Evolutionary conservation across 139 green algal genomes (phyloP), one percentile per base, ranked within the genome.

Genomic region (Ulvella scutata): DNA sequence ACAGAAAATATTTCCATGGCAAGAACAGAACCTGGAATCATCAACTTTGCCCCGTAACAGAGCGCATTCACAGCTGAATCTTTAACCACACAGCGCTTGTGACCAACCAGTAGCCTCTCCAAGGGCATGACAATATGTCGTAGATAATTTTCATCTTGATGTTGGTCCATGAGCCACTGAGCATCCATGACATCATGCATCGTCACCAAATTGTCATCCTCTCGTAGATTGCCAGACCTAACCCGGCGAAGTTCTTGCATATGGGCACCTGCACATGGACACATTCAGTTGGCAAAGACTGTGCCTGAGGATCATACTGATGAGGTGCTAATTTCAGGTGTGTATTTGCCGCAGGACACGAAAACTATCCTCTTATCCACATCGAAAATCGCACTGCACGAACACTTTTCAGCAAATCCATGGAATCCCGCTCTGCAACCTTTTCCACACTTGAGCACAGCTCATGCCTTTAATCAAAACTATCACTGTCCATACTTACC

Each of bases 121-220:
- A 99, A 85, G 2, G 93, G 93, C 93, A 98, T 97, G 72, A 98
- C 85, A 13, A 91, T 87, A 31, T 93, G 82, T 3, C 93, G 85
- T 73, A 98, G 82, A 85, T 98, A 98, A 0, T 79, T 75, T 79
- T 98, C 94, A 77, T 98, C 91, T 61, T 92, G 89, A 77, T 87
- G 86, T 79, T 96, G 98, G 86, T 98, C 94, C 75, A 90, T 90
- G 40, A 86, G 26, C 89, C 89, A 98, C 83, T 96, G 89, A 26
- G 95, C 95, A 79, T 99, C 95, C 38, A 99, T 85, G 39, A 99
- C 75, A 85, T 99, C 95, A 78, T 99, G 95, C 95, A 98, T 98
- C n/a, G 93, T 98, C 17, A 96, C 90, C 91, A 99, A 93, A 86
- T 98, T 98, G 76, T 98, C 87, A n/a, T 73, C 59, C 83, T 99